phyloP scores from a whole-genome alignment of 169 alveolate genomes.

The Neospora caninum region DNA sequence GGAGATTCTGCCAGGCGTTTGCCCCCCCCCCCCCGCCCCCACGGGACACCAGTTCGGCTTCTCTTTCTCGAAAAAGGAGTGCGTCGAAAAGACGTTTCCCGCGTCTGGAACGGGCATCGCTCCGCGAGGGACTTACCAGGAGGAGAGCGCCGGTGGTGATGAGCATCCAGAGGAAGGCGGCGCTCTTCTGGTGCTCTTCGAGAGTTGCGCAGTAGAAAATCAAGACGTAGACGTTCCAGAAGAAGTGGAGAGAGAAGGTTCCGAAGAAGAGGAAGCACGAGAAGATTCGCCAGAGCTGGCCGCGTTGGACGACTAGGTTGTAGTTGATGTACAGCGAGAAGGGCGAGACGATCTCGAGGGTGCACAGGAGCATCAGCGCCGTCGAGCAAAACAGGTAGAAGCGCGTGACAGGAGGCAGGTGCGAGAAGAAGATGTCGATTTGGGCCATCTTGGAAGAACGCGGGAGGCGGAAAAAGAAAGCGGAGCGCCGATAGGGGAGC shows the following conservation, averaged over 20 bases:
- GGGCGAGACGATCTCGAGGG: constrained; percentile 74
- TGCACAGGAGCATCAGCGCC: constrained; percentile 72
- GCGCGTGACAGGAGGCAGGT: constrained; percentile 74
- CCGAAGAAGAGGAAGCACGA: constrained; percentile 93
- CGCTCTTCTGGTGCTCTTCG: constrained; percentile 74
- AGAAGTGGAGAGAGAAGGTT: constrained; percentile 88
- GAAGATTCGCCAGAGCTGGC: constrained; percentile 88
- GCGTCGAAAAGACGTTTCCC: no score
- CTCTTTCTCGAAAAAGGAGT: no score
- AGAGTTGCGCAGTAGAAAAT: constrained; percentile 75
- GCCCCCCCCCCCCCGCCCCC: no score
- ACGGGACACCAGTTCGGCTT: no score
- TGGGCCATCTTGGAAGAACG: constrained; percentile 56
- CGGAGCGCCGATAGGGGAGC: not conserved
- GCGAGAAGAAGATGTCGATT: constrained; percentile 60
- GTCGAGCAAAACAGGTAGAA: constrained; percentile 63
- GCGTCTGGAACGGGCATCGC: no score
- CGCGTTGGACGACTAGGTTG: constrained; percentile 47
- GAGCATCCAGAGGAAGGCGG: constrained; percentile 74
- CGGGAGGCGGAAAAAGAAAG: not conserved
- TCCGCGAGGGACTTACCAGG: constrained; percentile 53
- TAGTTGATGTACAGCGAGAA: constrained; percentile 72
- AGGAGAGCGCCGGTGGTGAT: constrained; percentile 67
- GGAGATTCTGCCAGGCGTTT: no score
- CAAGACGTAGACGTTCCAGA: constrained; percentile 92